Evolutionary conservation across 2,329 filamentous ascomycete species (phyloP).

Genomic region (Botrytis sinoallii): DNA sequence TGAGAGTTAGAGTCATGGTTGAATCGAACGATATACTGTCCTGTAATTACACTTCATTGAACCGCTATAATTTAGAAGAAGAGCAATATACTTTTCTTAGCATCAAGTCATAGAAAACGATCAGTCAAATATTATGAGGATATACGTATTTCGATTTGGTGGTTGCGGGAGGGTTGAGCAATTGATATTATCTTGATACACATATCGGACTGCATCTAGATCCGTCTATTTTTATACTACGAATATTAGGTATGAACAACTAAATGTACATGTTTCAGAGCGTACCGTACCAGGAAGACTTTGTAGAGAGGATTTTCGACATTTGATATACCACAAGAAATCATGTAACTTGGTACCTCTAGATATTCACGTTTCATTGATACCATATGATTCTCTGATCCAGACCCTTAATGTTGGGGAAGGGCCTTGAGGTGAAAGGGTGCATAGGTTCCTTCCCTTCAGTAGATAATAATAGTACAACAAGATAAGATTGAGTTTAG

Average conservation of each 20-base stretch:
- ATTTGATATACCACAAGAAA: background rate
- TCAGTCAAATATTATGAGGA: background rate
- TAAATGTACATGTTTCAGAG: background rate
- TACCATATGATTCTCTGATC: background rate
- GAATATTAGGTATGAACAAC: background rate
- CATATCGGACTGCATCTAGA: background rate
- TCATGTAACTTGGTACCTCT: background rate
- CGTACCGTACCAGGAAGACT: background rate
- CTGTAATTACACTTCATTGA: background rate
- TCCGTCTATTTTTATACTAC: background rate
- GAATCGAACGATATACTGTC: background rate
- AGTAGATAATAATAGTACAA: background rate
- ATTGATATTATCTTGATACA: background rate
- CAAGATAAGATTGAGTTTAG: background rate
- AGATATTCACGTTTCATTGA: background rate
- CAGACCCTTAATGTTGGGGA: background rate
- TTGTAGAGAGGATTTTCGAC: background rate
- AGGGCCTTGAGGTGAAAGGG: background rate
- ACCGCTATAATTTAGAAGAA: background rate
- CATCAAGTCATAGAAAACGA: background rate
- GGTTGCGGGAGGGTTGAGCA: background rate
- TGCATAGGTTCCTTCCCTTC: background rate
- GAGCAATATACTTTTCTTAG: background rate
- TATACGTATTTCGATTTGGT: background rate
- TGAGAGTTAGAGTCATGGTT: background rate